A percentile compares a stretch with the other conserved stretches of the same genome.
Conservation (phyloP, 139 green algal genomes). For the Chlamydomonas asymmetrica region DNA sequence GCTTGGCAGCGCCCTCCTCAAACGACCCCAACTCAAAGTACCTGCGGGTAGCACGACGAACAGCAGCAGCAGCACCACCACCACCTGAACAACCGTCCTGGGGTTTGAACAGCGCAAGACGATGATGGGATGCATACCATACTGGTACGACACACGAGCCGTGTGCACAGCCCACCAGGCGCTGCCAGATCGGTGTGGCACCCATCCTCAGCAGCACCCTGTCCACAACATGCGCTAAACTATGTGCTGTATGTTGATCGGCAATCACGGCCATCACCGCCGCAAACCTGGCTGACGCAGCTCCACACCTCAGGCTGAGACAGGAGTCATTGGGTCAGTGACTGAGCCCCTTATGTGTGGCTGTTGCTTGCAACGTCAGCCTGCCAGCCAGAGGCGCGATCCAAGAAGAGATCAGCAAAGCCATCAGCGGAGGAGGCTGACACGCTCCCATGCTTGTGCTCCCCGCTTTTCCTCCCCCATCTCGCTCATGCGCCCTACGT, state of each 20-base stretch:
- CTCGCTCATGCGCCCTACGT: neutral
- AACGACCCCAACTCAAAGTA: slow-evolving; percentile 87
- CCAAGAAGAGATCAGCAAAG: neutral
- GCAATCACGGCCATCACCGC: too few relatives aligned
- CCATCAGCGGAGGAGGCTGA: neutral
- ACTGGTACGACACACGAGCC: neutral
- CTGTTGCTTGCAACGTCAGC: too few relatives aligned
- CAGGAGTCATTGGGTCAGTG: too few relatives aligned
- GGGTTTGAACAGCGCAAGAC: neutral
- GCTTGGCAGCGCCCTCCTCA: slow-evolving; percentile 56
- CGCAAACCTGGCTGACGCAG: too few relatives aligned
- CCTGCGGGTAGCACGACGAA: neutral
- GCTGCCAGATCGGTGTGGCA: neutral
- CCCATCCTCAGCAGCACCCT: neutral
- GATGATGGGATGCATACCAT: neutral
- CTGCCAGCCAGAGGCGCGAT: neutral
- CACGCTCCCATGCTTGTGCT: neutral
- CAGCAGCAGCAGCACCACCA: neutral
- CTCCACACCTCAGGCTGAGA: too few relatives aligned
- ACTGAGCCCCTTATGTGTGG: too few relatives aligned
- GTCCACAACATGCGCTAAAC: neutral
- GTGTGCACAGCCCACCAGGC: neutral
- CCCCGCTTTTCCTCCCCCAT: neutral
- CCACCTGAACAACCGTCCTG: neutral
- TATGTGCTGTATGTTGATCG: too few relatives aligned